These are phyloP conservation scores for Cordyceps pruinosa DNA, from an alignment of 2,329 filamentous ascomycete genomes.

Conservation along the genomic window DNA sequence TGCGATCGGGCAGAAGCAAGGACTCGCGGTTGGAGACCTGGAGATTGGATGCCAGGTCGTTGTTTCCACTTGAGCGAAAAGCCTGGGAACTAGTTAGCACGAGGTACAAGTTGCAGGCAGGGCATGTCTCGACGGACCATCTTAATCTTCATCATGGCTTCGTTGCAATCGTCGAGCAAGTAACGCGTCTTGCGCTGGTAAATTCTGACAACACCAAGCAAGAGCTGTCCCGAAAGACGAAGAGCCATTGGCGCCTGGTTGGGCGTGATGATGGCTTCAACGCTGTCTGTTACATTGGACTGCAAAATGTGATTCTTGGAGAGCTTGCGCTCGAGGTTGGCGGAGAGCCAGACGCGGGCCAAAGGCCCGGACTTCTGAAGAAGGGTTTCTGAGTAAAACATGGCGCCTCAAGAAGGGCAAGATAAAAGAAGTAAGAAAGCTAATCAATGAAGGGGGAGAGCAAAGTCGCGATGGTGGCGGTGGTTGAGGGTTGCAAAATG, in stretches of 20 bases:
- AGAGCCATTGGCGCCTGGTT: conserved; percentile 92
- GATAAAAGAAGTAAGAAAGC: conserved; percentile 13
- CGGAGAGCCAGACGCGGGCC: conserved; percentile 95
- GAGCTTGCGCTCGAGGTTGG: conserved; percentile 96
- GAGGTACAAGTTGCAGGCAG: neutral
- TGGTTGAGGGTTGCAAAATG: neutral
- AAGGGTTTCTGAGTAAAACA: conserved; percentile 97
- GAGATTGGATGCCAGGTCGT: conserved; percentile 81
- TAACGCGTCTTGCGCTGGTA: conserved; percentile 97
- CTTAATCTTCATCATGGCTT: conserved; percentile 95
- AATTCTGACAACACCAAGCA: conserved; percentile 93
- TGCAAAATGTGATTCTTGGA: conserved; percentile 94
- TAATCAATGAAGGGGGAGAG: neutral
- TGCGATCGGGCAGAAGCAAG: conserved; percentile 81
- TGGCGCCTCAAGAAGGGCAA: conserved; percentile 37
- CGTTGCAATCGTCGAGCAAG: conserved; percentile 92
- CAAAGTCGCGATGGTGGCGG: conserved; percentile 1
- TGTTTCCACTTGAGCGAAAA: conserved; percentile 88
- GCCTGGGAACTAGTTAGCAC: conserved; percentile 52
- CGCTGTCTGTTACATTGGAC: conserved; percentile 89
- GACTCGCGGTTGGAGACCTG: conserved; percentile 77
- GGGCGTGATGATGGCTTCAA: conserved; percentile 88
- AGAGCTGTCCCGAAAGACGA: conserved; percentile 84
- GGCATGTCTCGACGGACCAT: conserved; percentile 58
- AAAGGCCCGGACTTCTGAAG: conserved; percentile 94